Conservation (phyloP, 225 moss, liverwort and hornwort species). For the Asterella californica region DNA sequence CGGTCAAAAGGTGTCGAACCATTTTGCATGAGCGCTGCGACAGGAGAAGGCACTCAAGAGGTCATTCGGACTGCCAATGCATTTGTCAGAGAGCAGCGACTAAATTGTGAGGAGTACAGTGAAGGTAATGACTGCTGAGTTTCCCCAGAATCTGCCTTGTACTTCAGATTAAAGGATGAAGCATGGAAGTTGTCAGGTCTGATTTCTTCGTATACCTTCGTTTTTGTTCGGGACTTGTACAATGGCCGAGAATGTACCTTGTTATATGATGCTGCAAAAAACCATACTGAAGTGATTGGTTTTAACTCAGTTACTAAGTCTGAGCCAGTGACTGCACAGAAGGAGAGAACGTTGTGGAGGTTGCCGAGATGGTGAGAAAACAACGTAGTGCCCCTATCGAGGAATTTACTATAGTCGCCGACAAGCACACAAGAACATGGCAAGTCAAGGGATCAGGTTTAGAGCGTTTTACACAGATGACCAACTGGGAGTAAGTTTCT, state of each 20-base stretch:
- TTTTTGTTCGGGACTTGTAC: background rate
- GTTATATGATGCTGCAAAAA: no score
- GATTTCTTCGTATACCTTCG: background rate
- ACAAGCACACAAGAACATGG: conserved; percentile 94
- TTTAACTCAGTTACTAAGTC: background rate
- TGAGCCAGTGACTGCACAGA: conserved; percentile 37
- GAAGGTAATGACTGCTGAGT: conserved; percentile 26
- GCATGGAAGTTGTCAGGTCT: background rate
- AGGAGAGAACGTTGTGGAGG: conserved; percentile 47
- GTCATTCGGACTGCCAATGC: conserved; percentile 66
- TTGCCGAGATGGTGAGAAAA: conserved; percentile 82
- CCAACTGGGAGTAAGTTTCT: conserved; percentile 88
- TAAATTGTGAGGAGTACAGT: conserved; percentile 19
- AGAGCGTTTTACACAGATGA: conserved; percentile 98
- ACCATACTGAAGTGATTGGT: background rate
- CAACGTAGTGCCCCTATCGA: conserved; percentile 80
- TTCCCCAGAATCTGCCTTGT: background rate
- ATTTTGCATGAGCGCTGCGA: conserved; percentile 83
- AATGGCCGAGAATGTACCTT: background rate
- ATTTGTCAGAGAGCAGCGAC: conserved; percentile 55
- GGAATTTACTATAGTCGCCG: conserved; percentile 57
- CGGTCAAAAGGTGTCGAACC: conserved; percentile 61
- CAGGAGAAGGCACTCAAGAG: conserved; percentile 67
- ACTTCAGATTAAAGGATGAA: background rate
- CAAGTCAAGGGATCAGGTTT: conserved; percentile 87